Base-by-base conservation (phyloP, 2,329 filamentous ascomycete species). In the Aspergillus niger region DNA sequence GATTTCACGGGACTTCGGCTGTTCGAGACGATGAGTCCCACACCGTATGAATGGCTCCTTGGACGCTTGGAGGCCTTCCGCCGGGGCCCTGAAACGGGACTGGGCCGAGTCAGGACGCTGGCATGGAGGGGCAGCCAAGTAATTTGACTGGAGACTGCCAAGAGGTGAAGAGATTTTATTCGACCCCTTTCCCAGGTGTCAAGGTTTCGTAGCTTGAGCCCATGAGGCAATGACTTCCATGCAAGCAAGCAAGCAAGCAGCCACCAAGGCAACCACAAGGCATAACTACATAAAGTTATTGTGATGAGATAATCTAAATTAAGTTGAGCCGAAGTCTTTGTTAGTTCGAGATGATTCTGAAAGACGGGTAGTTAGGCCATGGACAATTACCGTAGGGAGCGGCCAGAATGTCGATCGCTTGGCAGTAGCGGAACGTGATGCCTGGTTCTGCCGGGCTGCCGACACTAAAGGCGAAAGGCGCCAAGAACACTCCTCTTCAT, bases 71-170 rank as follows among this genome's bases (percentile, higher is more conserved):
- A 32, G 7, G 17, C n/a, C 8, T 43, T 13, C 44, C 15, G 26
- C 32, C 47, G 47, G 47, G 26, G 28, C n/a, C 13, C 30, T 28
- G 6, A 2, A 13, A 50, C 26, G 44, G 44, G 44, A 49, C 3
- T 28, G 32, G 44, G 26, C 24, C 44, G 44, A 48, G 44, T 48
- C 24, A 49, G 13, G 26, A 17, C 44, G 15, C 26, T 15, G 24
- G n/a, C 11, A 11, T 36, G 13, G 32, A 36, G 32, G 32, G 32
- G 13, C 26, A 8, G 47, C 47, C 47, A 50, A 50, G 47, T 28
- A 50, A 50, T 50, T 50, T 20, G 22, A 50, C 26, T 50, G 47
- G 47, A 17, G 47, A 30, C 47, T 11, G 47, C 47, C 47, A 50
- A 50, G 47, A 30, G 26, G 26, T n/a, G 26, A 50, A 50, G 44